Percentiles rank a stretch among this genome's conserved stretches.
phyloP scores from a whole-genome alignment of 2,329 filamentous ascomycete species.

The Thielaviopsis musarum region DNA sequence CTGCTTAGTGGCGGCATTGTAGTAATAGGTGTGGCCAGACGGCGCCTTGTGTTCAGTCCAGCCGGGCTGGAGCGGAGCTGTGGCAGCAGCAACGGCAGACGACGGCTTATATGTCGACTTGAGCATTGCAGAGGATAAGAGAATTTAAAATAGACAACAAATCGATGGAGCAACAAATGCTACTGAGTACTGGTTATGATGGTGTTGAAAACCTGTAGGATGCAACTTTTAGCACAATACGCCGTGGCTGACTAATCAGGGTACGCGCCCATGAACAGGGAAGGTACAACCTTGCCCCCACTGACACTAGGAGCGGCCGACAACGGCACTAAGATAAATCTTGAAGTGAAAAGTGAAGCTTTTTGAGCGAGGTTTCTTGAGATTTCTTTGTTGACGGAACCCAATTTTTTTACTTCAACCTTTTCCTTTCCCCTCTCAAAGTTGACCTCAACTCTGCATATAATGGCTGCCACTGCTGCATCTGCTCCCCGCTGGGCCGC shows the following conservation, averaged over 20 bases:
- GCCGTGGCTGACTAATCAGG: background rate
- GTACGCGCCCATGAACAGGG: too few species aligned
- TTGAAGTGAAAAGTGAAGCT: background rate
- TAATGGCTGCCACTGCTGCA: background rate
- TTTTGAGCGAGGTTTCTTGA: background rate
- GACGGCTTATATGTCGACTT: slow-evolving; percentile 60
- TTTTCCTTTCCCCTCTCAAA: background rate
- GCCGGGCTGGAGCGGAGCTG: slow-evolving; percentile 51
- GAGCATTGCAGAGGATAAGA: slow-evolving; percentile 38
- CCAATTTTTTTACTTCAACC: background rate
- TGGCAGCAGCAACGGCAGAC: slow-evolving; percentile 19
- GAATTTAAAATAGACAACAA: background rate
- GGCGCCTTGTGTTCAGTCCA: slow-evolving; percentile 94
- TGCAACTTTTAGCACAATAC: background rate
- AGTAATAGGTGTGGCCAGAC: slow-evolving; percentile 75
- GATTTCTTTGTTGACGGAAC: background rate
- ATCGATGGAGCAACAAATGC: background rate
- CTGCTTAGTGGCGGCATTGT: slow-evolving; percentile 63
- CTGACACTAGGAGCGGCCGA: background rate
- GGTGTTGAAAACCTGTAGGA: background rate
- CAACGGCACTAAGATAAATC: slow-evolving; percentile 4
- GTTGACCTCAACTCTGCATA: background rate
- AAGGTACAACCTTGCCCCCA: too few species aligned
- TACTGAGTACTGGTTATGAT: background rate
- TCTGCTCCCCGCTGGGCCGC: slow-evolving; percentile 47